These are phyloP conservation scores for Aspergillus quadricinctus DNA, from an alignment of 2,329 filamentous ascomycete genomes.

Conservation along the genomic window DNA sequence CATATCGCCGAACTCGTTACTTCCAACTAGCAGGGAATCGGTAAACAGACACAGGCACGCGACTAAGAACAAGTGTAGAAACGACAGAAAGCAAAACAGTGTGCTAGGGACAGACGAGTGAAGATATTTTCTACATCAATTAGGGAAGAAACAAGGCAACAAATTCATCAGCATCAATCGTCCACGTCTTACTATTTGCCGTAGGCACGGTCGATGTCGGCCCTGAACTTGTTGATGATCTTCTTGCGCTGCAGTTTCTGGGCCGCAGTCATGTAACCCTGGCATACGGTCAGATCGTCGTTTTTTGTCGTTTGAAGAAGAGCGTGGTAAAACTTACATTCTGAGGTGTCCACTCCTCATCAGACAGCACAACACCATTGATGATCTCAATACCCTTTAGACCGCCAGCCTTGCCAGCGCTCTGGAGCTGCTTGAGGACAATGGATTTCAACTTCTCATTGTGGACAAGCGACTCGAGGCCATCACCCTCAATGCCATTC, in stretches of 20 bases:
- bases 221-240: conserved; percentile 59
- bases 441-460: conserved; percentile 39
- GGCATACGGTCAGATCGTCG: conserved; percentile 22
- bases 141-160: neutral
- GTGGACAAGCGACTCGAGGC: conserved; percentile 62
- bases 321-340: conserved; percentile 27
- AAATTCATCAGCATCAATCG: neutral
- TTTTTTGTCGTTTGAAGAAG: neutral
- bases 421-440: conserved; percentile 40
- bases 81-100: neutral
- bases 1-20: neutral
- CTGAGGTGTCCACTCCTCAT: conserved; percentile 44
- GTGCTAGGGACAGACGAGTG: neutral
- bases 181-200: conserved; percentile 42
- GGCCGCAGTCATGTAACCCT: conserved; percentile 64
- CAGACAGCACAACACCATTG: conserved; percentile 41
- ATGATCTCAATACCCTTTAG: conserved; percentile 41
- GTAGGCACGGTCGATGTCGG: conserved; percentile 60
- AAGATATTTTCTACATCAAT: neutral
- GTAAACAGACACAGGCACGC: neutral
- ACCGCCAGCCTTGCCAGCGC: conserved; percentile 31
- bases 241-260: conserved; percentile 69
- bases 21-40: neutral
- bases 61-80: neutral
- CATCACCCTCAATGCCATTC: conserved; percentile 60